phyloP scores from a whole-genome alignment of 1,284 basidiomycete genomes.

The Puccinia novopanici region DNA sequence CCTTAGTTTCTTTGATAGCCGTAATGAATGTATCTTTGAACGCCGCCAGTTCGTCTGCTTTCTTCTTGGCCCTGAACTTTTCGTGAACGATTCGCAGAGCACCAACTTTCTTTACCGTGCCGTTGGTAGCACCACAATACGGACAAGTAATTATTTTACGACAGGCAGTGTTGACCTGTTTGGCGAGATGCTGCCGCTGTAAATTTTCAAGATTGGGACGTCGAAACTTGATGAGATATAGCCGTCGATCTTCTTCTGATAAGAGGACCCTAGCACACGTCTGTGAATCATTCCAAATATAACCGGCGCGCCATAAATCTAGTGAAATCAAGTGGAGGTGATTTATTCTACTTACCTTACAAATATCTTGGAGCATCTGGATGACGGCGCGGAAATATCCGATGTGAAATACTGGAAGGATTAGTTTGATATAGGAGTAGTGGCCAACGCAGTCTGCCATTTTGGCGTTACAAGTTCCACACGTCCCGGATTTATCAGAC shows the following conservation, averaged over 20 bases:
- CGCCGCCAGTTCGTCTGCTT: constrained; percentile 74
- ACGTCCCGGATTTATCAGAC: constrained; percentile 86
- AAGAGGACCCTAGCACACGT: constrained; percentile 93
- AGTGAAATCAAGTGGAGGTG: background rate
- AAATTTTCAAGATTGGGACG: constrained; percentile 89
- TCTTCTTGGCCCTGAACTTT: constrained; percentile 94
- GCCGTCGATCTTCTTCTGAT: constrained; percentile 79
- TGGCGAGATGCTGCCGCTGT: constrained; percentile 79
- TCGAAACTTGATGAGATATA: constrained; percentile 84
- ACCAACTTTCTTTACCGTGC: constrained; percentile 93
- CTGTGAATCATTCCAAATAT: constrained; percentile 61
- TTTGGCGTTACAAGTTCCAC: constrained; percentile 90
- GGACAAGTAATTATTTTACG: constrained; percentile 91
- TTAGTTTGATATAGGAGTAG: constrained; percentile 68
- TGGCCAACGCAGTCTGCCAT: constrained; percentile 96
- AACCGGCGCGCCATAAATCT: constrained; percentile 19
- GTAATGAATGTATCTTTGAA: constrained; percentile 82
- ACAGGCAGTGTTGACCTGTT: constrained; percentile 83
- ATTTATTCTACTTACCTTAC: constrained; percentile 69
- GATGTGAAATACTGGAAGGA: constrained; percentile 64
- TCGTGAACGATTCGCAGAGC: constrained; percentile 95
- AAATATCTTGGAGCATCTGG: constrained; percentile 88
- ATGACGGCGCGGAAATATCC: constrained; percentile 97
- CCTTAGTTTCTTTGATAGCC: constrained; percentile 83
- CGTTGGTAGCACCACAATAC: constrained; percentile 89